Evolutionary conservation across 108 stramenopile species (phyloP).

Genomic region (Skeletonema tropicum): DNA sequence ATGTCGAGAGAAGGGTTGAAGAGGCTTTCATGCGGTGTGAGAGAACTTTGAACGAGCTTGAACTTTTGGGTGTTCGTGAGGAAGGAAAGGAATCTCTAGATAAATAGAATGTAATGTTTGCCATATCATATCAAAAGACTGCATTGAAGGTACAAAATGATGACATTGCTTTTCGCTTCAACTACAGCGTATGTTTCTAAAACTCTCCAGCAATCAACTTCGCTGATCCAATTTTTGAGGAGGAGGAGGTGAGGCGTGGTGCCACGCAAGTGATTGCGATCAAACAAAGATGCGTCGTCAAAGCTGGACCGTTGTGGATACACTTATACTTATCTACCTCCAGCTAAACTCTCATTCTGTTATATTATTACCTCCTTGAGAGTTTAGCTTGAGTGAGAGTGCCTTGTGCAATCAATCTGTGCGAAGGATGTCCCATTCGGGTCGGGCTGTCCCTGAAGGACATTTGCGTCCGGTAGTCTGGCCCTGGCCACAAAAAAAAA

Average conservation of each 20-base stretch:
- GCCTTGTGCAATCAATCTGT: too few species aligned
- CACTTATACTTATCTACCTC: too few species aligned
- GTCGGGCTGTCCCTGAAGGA: too few species aligned
- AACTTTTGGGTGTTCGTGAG: background rate
- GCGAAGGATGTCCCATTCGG: too few species aligned
- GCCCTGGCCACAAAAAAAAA: too few species aligned
- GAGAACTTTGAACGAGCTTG: conserved; percentile 3
- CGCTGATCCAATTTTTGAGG: background rate
- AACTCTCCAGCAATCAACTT: background rate
- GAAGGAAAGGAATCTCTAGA: background rate
- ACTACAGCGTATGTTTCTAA: background rate
- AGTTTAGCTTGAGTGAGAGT: too few species aligned
- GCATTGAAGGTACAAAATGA: too few species aligned
- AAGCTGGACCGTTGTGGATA: too few species aligned
- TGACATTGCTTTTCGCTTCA: too few species aligned
- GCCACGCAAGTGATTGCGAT: background rate
- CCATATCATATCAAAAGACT: background rate
- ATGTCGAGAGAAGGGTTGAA: conserved; percentile 11
- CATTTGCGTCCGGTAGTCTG: too few species aligned
- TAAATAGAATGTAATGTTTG: background rate
- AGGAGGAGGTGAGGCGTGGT: background rate
- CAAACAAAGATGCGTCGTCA: background rate
- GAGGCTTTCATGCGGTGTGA: conserved; percentile 18
- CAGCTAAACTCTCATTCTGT: too few species aligned
- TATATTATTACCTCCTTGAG: too few species aligned